Conservation (phyloP, 257 asterid genomes). For the Lithospermum erythrorhizon region DNA sequence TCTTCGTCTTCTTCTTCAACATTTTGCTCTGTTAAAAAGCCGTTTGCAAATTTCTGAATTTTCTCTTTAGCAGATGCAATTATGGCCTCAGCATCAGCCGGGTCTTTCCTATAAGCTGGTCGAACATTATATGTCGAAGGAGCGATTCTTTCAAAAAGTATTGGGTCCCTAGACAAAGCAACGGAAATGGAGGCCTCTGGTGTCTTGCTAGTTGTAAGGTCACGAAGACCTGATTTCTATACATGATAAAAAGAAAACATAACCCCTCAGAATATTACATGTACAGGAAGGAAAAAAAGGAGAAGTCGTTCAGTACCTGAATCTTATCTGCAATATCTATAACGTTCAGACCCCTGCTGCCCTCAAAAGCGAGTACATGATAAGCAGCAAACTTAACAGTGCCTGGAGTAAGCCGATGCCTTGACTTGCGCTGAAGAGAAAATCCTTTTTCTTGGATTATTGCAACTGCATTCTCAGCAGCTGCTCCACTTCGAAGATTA, state of each 20-base stretch:
- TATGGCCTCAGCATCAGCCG: constrained; percentile 78
- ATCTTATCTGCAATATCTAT: constrained; percentile 92
- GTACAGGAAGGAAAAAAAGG: background rate
- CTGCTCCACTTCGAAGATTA: constrained; percentile 81
- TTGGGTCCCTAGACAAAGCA: constrained; percentile 95
- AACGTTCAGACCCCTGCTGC: constrained; percentile 89
- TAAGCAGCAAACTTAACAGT: constrained; percentile 99
- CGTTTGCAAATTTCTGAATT: constrained; percentile 77
- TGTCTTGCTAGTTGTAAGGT: constrained; percentile 90
- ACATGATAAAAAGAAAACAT: constrained; percentile 7
- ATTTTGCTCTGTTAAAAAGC: constrained; percentile 69
- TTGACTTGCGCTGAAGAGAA: constrained; percentile 65
- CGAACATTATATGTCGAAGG: constrained; percentile 95
- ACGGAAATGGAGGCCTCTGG: constrained; percentile 99
- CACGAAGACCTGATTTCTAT: constrained; percentile 97
- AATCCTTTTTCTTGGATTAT: constrained; percentile 90
- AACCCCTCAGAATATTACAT: constrained; percentile 12
- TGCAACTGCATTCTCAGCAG: constrained; percentile 90
- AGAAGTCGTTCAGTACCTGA: constrained; percentile 49
- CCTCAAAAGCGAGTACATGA: constrained; percentile 98
- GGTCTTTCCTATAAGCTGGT: constrained; percentile 88
- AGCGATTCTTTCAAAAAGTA: constrained; percentile 93
- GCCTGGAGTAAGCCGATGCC: constrained; percentile 96
- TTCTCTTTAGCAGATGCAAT: constrained; percentile 79
- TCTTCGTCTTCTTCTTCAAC: constrained; percentile 90